These are phyloP conservation scores for Colletotrichum sp. DNA, from an alignment of 2,329 filamentous ascomycete species.

Conservation along the genomic window DNA sequence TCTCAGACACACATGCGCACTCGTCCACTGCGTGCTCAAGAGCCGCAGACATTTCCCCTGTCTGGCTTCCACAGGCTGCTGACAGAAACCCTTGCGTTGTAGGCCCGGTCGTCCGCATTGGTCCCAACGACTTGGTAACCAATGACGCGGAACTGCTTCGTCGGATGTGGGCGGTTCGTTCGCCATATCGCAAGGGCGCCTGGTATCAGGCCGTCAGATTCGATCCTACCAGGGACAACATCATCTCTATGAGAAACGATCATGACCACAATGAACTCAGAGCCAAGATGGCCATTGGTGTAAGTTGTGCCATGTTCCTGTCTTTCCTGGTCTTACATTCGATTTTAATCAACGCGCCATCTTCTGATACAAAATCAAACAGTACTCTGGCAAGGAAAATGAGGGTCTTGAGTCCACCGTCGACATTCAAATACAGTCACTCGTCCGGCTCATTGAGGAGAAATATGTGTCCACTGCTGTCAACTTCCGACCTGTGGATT, in stretches of 20 bases:
- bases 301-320: slow-evolving; percentile 18
- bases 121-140: slow-evolving; percentile 38
- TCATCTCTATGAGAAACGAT: slow-evolving; percentile 36
- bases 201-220: slow-evolving; percentile 43
- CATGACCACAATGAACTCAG: slow-evolving; percentile 46
- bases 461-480: slow-evolving; percentile 44
- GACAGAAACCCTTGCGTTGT: slow-evolving; percentile 5
- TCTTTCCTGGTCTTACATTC: not conserved
- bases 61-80: slow-evolving; percentile 20
- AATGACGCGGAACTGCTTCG: slow-evolving; percentile 36
- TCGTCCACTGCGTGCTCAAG: not conserved
- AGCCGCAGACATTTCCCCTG: not conserved
- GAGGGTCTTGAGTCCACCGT: slow-evolving; percentile 52
- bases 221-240: slow-evolving; percentile 33
- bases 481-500: slow-evolving; percentile 48
- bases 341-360: not conserved
- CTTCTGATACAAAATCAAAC: not conserved
- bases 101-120: slow-evolving; percentile 39
- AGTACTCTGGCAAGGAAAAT: slow-evolving; percentile 63
- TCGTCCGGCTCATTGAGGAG: slow-evolving; percentile 52
- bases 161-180: slow-evolving; percentile 36
- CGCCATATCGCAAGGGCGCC: slow-evolving; percentile 33
- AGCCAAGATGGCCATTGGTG: slow-evolving; percentile 54
- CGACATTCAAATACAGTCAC: slow-evolving; percentile 47
- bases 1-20: slow-evolving; percentile 22